Percentiles rank a stretch among this genome's conserved stretches.
Evolutionary conservation across 306 rosid species (phyloP).

Genomic region (apple (Malus domestica)): DNA sequence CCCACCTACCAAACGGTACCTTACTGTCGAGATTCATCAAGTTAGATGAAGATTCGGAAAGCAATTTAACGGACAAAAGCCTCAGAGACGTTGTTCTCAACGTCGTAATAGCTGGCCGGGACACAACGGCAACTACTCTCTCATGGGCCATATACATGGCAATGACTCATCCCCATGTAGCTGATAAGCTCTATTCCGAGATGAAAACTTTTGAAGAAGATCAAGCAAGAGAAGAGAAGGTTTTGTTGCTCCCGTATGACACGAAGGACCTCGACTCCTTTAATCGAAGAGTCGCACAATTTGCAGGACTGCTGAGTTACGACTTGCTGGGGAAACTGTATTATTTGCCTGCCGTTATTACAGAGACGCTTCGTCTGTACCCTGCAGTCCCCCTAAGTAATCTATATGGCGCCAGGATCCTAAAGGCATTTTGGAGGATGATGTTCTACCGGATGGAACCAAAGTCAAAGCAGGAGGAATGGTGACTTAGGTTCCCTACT

Average conservation of each 20-base stretch:
- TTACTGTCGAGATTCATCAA: too few species aligned
- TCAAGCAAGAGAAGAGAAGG: conserved; percentile 47
- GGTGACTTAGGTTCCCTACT: conserved; percentile 95
- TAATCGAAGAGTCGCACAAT: conserved; percentile 50
- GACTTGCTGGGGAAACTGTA: conserved; percentile 60
- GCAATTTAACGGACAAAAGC: conserved; percentile 54
- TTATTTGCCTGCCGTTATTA: conserved; percentile 79
- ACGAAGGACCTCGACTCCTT: conserved; percentile 45
- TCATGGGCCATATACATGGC: conserved; percentile 92
- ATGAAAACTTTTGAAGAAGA: conserved; percentile 59
- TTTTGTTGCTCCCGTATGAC: conserved; percentile 39
- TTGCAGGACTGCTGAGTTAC: conserved; percentile 50
- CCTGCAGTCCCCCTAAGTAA: conserved; percentile 72
- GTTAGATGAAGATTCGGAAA: background rate
- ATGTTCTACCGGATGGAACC: conserved; percentile 89
- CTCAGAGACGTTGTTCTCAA: conserved; percentile 79
- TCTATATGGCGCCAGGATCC: conserved; percentile 52
- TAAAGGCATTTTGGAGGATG: conserved; percentile 75
- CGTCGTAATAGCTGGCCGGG: conserved; percentile 97
- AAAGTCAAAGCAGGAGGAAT: conserved; percentile 87
- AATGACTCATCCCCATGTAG: conserved; percentile 62
- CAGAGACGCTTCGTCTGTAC: conserved; percentile 81
- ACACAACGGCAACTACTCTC: conserved; percentile 88
- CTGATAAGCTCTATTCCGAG: conserved; percentile 66
- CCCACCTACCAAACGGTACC: too few species aligned